Evolutionary conservation across 2,329 filamentous ascomycete genomes (phyloP).

Genomic region (Daldinia eschscholtzii): DNA sequence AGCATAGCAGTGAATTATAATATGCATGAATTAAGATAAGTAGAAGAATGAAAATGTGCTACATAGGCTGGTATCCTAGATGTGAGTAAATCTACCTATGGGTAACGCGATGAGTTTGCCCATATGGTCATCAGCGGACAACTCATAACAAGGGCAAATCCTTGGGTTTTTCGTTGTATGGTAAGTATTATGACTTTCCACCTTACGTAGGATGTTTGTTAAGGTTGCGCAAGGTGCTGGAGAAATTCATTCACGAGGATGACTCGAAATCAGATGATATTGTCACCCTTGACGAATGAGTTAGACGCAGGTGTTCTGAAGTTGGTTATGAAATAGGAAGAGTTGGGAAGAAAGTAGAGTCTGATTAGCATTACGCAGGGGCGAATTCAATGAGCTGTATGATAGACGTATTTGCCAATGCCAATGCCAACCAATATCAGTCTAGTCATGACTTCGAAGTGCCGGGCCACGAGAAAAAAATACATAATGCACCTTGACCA

Average conservation of each 20-base stretch:
- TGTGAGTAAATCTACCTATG: not conserved
- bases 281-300: constrained; percentile 7
- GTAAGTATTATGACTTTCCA: not conserved
- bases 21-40: constrained; percentile 4
- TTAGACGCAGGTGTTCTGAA: not conserved
- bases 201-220: constrained; percentile 20
- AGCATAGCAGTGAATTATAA: constrained; percentile 4
- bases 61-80: not conserved
- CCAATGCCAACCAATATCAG: not conserved
- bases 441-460: not conserved
- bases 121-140: not conserved
- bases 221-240: not conserved
- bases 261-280: constrained; percentile 11
- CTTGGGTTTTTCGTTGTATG: not conserved
- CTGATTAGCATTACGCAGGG: not conserved
- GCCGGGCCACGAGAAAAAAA: not conserved
- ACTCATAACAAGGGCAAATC: not conserved
- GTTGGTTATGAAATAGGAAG: not conserved
- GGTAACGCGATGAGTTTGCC: not conserved
- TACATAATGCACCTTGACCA: not conserved
- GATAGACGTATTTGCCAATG: not conserved
- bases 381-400: constrained; percentile 1
- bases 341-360: not conserved
- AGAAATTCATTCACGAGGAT: not conserved
- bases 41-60: not conserved